Evolutionary conservation across 139 green algal genomes (phyloP).

Genomic region (Chlorella sp.): DNA sequence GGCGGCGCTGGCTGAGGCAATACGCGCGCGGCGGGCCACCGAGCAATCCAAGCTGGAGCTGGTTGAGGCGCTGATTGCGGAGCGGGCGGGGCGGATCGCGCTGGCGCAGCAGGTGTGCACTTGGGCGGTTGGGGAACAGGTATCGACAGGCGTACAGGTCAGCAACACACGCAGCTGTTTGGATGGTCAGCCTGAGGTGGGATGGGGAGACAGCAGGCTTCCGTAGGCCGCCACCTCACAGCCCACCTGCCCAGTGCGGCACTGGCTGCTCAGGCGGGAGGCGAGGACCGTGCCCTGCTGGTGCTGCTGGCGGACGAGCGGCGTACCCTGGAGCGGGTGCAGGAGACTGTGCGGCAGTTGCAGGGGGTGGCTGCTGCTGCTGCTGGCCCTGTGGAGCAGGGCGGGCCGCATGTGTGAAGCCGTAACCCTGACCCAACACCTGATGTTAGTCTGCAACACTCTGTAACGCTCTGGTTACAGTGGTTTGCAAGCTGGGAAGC

Average conservation of each 20-base stretch:
- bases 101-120: slow-evolving; percentile 33
- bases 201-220: background rate
- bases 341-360: slow-evolving; percentile 26
- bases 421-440: no score
- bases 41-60: slow-evolving; percentile 27
- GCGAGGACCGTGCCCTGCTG: slow-evolving; percentile 15
- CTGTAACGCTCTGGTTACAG: no score
- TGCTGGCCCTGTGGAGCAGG: background rate
- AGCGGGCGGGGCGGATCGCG: slow-evolving; percentile 25
- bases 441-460: no score
- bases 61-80: slow-evolving; percentile 34
- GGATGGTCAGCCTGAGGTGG: no score
- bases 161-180: no score
- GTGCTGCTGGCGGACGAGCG: slow-evolving; percentile 33
- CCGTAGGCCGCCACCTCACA: no score
- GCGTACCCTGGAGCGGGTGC: slow-evolving; percentile 22
- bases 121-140: no score
- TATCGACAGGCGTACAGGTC: no score
- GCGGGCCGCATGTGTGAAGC: no score
- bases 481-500: no score
- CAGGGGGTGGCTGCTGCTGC: background rate
- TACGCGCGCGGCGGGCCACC: slow-evolving; percentile 12
- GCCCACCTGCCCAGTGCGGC: background rate
- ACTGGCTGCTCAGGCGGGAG: background rate
- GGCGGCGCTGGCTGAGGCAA: slow-evolving; percentile 29